Percentiles rank a stretch among this genome's conserved stretches.
Conservation (phyloP, 169 alveolate species). For the Eimeria maxima region DNA sequence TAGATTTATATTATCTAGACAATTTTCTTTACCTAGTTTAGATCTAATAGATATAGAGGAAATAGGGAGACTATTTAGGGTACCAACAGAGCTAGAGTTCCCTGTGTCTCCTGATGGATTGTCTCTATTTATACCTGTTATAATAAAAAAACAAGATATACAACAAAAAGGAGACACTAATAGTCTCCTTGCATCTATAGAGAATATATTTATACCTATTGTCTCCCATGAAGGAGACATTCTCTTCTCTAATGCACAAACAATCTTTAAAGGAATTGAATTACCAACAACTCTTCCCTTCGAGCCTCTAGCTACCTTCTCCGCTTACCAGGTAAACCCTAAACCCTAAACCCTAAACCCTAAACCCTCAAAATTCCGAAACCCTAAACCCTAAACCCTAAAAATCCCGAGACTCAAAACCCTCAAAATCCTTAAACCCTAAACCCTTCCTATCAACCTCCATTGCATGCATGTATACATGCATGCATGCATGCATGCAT, state of each 20-base stretch:
- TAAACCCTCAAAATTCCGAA: not conserved
- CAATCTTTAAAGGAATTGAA: not conserved
- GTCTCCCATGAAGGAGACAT: not conserved
- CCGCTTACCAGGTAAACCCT: not conserved
- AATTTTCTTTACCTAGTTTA: not conserved
- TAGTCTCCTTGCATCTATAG: not conserved
- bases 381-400: conserved; percentile 10
- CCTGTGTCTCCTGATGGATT: conserved; percentile 24
- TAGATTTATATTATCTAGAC: no score
- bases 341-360: conserved; percentile 3
- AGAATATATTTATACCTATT: not conserved
- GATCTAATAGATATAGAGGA: not conserved
- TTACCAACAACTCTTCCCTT: not conserved
- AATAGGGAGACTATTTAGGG: not conserved
- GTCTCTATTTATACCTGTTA: conserved; percentile 12
- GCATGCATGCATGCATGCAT: not conserved
- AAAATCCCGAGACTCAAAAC: not conserved
- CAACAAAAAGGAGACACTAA: not conserved
- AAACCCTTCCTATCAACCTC: not conserved
- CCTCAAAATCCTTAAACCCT: not conserved
- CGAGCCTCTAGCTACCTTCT: conserved; percentile 17
- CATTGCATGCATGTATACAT: no score
- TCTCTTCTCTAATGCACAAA: not conserved
- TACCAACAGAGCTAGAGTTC: not conserved
- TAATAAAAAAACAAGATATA: not conserved